Conservation (phyloP, 805 yeast species). For the Dipodascus albidus region DNA sequence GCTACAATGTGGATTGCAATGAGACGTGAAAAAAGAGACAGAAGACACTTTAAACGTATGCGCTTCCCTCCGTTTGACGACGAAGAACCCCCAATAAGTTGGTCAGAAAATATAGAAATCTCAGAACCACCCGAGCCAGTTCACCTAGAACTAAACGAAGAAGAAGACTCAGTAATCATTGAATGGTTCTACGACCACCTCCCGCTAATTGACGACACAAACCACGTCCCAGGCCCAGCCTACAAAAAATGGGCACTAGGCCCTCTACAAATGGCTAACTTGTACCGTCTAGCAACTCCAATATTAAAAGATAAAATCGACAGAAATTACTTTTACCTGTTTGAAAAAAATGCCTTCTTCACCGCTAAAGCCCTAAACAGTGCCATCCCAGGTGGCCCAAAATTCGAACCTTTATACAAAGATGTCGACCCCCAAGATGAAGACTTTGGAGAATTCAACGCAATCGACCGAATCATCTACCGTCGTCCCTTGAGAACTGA, state of each 20-base stretch:
- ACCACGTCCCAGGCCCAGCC: slow-evolving; percentile 61
- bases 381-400: slow-evolving; percentile 92
- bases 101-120: slow-evolving; percentile 68
- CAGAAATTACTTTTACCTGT: slow-evolving; percentile 54
- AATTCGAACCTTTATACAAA: slow-evolving; percentile 75
- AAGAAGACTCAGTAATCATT: slow-evolving; percentile 45
- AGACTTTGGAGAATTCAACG: slow-evolving; percentile 83
- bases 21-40: slow-evolving; percentile 89
- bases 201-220: slow-evolving; percentile 51
- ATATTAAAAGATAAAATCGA: slow-evolving; percentile 47
- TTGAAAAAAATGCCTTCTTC: slow-evolving; percentile 68
- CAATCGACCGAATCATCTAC: slow-evolving; percentile 77
- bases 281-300: slow-evolving; percentile 63
- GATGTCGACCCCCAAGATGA: slow-evolving; percentile 55
- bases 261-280: slow-evolving; percentile 47
- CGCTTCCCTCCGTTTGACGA: slow-evolving; percentile 95
- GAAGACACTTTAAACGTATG: slow-evolving; percentile 83
- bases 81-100: slow-evolving; percentile 86
- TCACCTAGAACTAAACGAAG: slow-evolving; percentile 49
- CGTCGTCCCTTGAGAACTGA: slow-evolving; percentile 71
- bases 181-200: slow-evolving; percentile 77
- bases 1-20: slow-evolving; percentile 83
- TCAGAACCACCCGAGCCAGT: slow-evolving; percentile 65
- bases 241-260: slow-evolving; percentile 63
- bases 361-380: slow-evolving; percentile 86